Base-by-base conservation (phyloP, 2,329 filamentous ascomycete genomes). In the Fusarium succisae region DNA sequence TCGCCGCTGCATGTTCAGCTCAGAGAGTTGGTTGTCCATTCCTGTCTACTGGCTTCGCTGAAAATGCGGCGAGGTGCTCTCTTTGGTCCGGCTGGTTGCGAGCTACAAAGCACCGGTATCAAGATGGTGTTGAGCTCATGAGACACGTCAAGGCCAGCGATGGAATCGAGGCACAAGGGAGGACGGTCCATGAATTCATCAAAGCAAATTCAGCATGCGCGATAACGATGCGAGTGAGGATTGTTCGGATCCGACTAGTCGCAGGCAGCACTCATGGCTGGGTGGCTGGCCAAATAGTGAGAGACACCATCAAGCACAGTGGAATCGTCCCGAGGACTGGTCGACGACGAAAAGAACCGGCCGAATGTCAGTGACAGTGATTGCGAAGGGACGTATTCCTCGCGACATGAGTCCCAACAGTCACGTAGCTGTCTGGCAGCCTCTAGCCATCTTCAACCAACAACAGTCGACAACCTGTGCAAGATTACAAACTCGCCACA, bases 41-140 rank as follows among this genome's bases (percentile, higher is more conserved):
- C 2, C 12, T 24, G 4, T 51, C 30, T 35, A 14, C 30, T 20
- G n/a, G n/a, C 15, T 24, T 18, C 48, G 17, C 15, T 35, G 17
- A 14, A 20, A 8, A 20, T 10, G n/a, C 2, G 17, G 12, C 2
- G 6, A n/a, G 5, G 15, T 12, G 30, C n/a, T 8, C 9, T 20
- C 20, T 5, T 11, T 54, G 8, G 5, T 15, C 11, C 20, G 24
- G 9, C 14, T n/a, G 14, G 7, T 18, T 26, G 10, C 35, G 37
- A 28, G 35, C 20, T 39, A 17, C 10, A 26, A n/a, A 17, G 28
- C 24, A 18, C 8, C 35, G 22, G 10, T 7, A 24, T n/a, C 8
- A 54, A 38, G 35, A 28, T 22, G 26, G 9, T 11, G 6, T 30
- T 30, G 2, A 5, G 20, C 9, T 22, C 20, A 28, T 28, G 14